Evolutionary conservation across 2,329 filamentous ascomycete species (phyloP).

Genomic region (Pseudocercospora pini-densiflorae): DNA sequence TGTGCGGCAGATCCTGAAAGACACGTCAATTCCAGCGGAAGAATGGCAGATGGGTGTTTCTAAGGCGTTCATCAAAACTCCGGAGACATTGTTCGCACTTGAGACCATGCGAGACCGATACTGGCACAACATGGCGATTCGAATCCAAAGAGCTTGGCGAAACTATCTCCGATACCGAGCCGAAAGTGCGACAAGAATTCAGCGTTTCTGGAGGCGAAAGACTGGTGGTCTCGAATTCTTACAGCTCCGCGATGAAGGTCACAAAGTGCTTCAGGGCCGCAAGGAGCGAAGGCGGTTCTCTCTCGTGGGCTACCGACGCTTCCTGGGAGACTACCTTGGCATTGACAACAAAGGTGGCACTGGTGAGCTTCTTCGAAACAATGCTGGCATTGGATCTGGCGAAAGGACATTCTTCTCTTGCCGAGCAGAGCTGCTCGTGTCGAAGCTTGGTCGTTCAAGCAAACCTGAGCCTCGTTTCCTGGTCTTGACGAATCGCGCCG

Average conservation of each 20-base stretch:
- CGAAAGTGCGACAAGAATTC: conserved; percentile 91
- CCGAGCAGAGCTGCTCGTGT: conserved; percentile 84
- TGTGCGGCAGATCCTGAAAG: conserved; percentile 89
- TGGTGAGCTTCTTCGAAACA: conserved; percentile 77
- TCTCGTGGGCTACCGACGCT: conserved; percentile 86
- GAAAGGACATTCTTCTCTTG: conserved; percentile 88
- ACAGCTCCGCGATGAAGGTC: conserved; percentile 84
- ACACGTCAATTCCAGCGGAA: conserved; percentile 91
- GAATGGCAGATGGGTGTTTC: conserved; percentile 97
- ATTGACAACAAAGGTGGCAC: conserved; percentile 79
- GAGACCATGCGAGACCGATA: conserved; percentile 98
- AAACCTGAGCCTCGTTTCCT: conserved; percentile 87
- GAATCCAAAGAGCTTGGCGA: conserved; percentile 96
- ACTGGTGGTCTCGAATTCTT: conserved; percentile 88
- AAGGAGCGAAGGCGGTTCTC: conserved; percentile 94
- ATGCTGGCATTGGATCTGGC: conserved; percentile 68
- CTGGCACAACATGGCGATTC: conserved; percentile 99
- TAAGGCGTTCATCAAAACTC: conserved; percentile 98
- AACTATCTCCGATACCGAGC: conserved; percentile 91
- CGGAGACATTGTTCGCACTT: conserved; percentile 92
- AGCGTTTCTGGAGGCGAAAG: conserved; percentile 94
- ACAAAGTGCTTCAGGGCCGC: conserved; percentile 76
- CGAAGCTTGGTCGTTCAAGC: conserved; percentile 95
- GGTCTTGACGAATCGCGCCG: conserved; percentile 77
- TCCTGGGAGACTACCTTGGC: conserved; percentile 93